Base-by-base conservation (phyloP, 768 basidiomycete species). In the Bullera alba region DNA sequence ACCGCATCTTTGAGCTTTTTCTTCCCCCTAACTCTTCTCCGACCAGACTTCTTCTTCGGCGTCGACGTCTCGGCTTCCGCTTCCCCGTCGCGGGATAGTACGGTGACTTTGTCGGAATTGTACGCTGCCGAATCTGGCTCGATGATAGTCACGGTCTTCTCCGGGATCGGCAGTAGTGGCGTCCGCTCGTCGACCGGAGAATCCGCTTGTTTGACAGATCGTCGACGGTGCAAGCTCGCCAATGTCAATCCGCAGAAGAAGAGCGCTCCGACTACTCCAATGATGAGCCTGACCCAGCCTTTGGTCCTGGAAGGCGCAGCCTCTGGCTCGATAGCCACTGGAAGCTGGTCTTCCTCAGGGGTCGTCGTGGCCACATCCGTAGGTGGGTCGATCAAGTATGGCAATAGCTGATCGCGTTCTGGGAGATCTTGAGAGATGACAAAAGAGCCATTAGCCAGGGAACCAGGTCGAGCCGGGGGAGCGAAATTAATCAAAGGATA, bases 401-500 rank as follows among this genome's bases (percentile, higher is more conserved):
- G 61, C 17, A 59, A 35, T 5, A 65, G 48, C 44, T 55, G 58
- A 50, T 58, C 65, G 45, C 46, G 51, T 59, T 54, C 57, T 30
- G 63, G 68, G 23, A 54, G 36, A 46, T 58, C 65, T 42, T 56
- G 57, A 10, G 56, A 61, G 19, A 61, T 42, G 6, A 61, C 54
- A 58, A 59, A 68, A 4, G 54, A 69, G 23, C 57, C 69, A 26
- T 59, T 69, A 21, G 55, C 51, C 16, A 56, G 48, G 30, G 42
- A 57, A 5, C 55, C 68, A 21, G 49, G 68, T 53, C 50, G 55
- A 44, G 50, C 56, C 3, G 63, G 66, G 17, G 69, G 72, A 12
- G 72, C 69, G 50, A 75, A 73, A 25, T 66, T 81, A 52, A 93
- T 84, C 8, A 96, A 77, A 0, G 92, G 93, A 65, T 80, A 96